Base-by-base conservation (phyloP, 129 eudicot species). In the Chrysanthemum lavandulifolium region DNA sequence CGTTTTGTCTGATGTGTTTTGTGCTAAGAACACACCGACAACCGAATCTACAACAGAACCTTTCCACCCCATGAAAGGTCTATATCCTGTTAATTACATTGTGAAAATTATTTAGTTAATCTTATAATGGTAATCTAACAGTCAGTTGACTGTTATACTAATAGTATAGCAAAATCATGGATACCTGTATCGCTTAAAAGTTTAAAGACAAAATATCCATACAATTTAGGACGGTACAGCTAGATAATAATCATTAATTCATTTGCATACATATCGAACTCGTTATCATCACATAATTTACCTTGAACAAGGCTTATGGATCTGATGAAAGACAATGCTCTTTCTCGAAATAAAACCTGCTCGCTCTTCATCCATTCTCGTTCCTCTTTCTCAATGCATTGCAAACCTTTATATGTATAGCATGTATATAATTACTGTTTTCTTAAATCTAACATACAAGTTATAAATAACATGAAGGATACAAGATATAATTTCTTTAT, bases 1-100 rank as follows among this genome's bases (percentile, higher is more conserved):
- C 1, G 16, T 10, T 31, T 10, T 48, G 74, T 83, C 87, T 1
- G 65, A 3, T 4, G 69, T 65, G 52, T 76, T 80, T 58, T 83
- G 87, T 15, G 87, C 49, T 55, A 83, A 31, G 67, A 58, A 76
- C 18, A 68, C 84, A 15, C 87, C 88, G 43, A 69, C 82, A 16
- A 84, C 50, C 7, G 88, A 84, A 59, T 80, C 85, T 16, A 77
- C 63, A 2, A 84, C 84, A 31, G 82, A 84, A 21, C 84, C 80
- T 76, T 80, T 80, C 87, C 87, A 84, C 21, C 77, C 53, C 67
- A 73, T 76, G 79, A 84, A 84, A 13, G 71, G 25, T 48, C 84
- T 80, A 61, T 84, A 15, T 56, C 84, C 87, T 84, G 80, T 65
- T 48, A 5, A 55, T 13, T 7, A 40, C 47, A 40, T 40, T 40